These are phyloP conservation scores for Hydrangea macrophylla DNA, from an alignment of 148 eudicot genomes.

Conservation along the genomic window DNA sequence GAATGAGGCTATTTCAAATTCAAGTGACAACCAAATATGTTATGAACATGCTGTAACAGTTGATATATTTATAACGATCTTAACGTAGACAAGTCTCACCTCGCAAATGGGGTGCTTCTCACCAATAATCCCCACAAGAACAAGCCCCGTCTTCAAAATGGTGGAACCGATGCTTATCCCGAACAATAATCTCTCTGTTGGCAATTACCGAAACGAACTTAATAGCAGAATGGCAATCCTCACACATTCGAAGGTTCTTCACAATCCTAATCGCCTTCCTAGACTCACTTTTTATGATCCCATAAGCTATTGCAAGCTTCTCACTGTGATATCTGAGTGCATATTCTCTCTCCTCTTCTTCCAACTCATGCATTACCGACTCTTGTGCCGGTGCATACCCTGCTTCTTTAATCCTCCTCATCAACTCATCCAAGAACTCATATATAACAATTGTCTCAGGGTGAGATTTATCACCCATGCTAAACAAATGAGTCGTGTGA, in stretches of 20 bases:
- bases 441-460: slow-evolving; percentile 41
- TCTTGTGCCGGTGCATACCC: slow-evolving; percentile 51
- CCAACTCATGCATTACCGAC: slow-evolving; percentile 56
- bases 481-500: slow-evolving; percentile 45
- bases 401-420: slow-evolving; percentile 38
- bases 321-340: slow-evolving; percentile 65
- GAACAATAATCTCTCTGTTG: slow-evolving; percentile 44
- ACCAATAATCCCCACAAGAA: slow-evolving; percentile 70
- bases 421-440: slow-evolving; percentile 48
- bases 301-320: slow-evolving; percentile 66
- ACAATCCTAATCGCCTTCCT: slow-evolving; percentile 37
- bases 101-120: slow-evolving; percentile 2
- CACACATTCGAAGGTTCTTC: slow-evolving; percentile 71
- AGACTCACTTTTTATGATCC: slow-evolving; percentile 37
- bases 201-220: slow-evolving; percentile 50
- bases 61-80: too few species aligned
- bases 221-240: slow-evolving; percentile 64
- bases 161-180: slow-evolving; percentile 73
- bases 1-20: too few species aligned
- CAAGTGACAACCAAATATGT: too few species aligned
- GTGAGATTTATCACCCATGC: slow-evolving; percentile 60
- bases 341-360: slow-evolving; percentile 56
- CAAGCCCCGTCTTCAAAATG: slow-evolving; percentile 61
- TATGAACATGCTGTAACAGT: too few species aligned
- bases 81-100: background rate